A percentile compares a stretch with the other conserved stretches of the same genome.
Conservation (phyloP, 108 stramenopile genomes). For the Nitzschia sp. region DNA sequence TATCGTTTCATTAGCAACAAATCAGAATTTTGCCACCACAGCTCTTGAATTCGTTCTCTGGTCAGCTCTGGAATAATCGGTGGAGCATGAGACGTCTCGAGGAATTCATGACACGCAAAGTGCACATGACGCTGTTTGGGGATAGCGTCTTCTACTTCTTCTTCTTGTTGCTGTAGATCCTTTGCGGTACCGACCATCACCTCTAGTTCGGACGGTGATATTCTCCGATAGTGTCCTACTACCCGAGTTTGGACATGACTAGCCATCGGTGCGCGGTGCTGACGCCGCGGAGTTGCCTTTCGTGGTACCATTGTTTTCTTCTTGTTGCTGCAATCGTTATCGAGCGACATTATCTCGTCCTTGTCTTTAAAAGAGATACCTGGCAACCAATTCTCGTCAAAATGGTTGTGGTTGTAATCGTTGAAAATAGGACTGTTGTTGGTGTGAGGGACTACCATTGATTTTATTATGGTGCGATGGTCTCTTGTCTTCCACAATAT, state of each 20-base stretch:
- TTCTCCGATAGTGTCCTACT: no score
- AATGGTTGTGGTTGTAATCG: not conserved
- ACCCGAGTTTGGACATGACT: no score
- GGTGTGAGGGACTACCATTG: not conserved
- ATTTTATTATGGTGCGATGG: no score
- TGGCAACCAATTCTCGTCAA: not conserved
- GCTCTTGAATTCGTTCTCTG: not conserved
- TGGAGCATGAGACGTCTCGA: conserved; percentile 2
- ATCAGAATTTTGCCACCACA: conserved; percentile 1
- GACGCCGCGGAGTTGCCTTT: not conserved
- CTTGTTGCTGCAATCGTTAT: not conserved
- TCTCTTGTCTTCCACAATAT: no score
- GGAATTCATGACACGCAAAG: not conserved
- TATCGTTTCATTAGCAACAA: conserved; percentile 3
- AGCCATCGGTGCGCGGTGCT: no score
- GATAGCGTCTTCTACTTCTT: not conserved
- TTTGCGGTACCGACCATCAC: no score
- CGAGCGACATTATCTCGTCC: not conserved
- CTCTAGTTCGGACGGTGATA: no score
- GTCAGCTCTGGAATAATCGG: not conserved
- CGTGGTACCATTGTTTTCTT: not conserved
- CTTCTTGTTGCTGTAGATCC: not conserved
- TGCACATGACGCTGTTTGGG: not conserved
- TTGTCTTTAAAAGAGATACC: not conserved
- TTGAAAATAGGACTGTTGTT: not conserved